These are phyloP conservation scores for Solanum chiquidenum DNA, from an alignment of 257 asterid genomes.

Conservation along the genomic window DNA sequence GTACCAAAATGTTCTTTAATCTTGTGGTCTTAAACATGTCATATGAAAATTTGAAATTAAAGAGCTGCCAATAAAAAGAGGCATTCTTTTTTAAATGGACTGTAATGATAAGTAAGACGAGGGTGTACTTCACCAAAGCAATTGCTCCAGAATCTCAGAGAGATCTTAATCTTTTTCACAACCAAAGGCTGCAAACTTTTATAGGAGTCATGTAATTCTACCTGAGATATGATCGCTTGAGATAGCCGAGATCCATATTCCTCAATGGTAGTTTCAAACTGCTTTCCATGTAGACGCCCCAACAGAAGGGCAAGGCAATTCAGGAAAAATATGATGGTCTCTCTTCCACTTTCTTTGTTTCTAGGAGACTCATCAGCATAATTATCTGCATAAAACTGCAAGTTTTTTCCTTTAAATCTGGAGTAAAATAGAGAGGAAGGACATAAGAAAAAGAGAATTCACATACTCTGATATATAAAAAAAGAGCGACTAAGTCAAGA, in stretches of 20 bases:
- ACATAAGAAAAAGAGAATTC: not conserved
- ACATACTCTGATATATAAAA: not conserved
- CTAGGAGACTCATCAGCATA: conserved; percentile 37
- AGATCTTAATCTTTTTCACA: not conserved
- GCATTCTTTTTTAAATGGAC: not conserved
- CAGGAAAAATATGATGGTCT: conserved; percentile 64
- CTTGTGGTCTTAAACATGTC: not conserved
- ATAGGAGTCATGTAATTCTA: conserved; percentile 15
- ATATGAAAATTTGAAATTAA: not conserved
- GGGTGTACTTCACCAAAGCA: not conserved
- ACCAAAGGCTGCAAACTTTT: not conserved
- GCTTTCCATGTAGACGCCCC: conserved; percentile 60
- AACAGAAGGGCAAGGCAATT: conserved; percentile 72
- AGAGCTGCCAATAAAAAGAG: not conserved
- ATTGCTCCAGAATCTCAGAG: not conserved
- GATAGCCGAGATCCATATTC: conserved; percentile 65
- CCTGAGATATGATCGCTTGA: conserved; percentile 73
- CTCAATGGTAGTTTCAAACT: conserved; percentile 41
- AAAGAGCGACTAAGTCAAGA: not conserved
- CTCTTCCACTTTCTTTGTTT: conserved; percentile 43
- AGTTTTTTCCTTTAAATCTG: not conserved
- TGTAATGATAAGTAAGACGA: not conserved
- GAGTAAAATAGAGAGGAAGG: not conserved
- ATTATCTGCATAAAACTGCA: conserved; percentile 69
- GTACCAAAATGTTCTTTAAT: not conserved